Percentiles rank a stretch among this genome's conserved stretches.
Conservation (phyloP, 1,284 basidiomycete species). For the Leccinum insigne region DNA sequence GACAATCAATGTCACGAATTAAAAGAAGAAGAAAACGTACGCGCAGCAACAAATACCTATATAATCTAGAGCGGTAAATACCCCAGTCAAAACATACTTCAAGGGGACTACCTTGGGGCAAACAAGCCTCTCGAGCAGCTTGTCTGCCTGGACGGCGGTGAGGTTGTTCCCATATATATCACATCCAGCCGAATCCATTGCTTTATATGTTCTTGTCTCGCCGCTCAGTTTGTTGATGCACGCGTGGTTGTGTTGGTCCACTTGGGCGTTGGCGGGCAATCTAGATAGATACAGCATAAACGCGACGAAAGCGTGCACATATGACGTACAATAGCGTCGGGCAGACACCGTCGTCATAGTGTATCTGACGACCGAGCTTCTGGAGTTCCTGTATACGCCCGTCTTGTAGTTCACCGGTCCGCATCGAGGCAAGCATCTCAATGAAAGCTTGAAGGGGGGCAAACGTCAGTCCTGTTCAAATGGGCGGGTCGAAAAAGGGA, state of each 20-base stretch:
- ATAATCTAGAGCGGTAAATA: too few species aligned
- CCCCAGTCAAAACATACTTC: conserved; percentile 16
- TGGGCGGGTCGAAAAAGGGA: not conserved
- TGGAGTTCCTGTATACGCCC: conserved; percentile 41
- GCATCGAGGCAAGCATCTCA: conserved; percentile 74
- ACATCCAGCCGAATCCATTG: conserved; percentile 30
- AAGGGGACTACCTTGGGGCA: conserved; percentile 33
- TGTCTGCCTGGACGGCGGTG: conserved; percentile 19
- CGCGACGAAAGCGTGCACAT: not conserved
- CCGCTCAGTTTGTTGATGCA: conserved; percentile 23
- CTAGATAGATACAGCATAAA: conserved; percentile 9
- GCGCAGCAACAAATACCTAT: conserved; percentile 64
- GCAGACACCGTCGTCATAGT: conserved; percentile 53
- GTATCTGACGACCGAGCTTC: conserved; percentile 44
- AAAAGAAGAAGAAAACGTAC: too few species aligned
- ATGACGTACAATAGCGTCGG: conserved; percentile 58
- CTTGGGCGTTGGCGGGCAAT: conserved; percentile 28
- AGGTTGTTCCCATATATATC: conserved; percentile 25
- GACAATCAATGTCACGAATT: too few species aligned
- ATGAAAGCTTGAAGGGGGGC: conserved; percentile 48
- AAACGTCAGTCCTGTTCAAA: not conserved
- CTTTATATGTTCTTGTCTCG: conserved; percentile 14
- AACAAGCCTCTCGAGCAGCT: conserved; percentile 32
- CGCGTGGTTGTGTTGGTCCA: conserved; percentile 25
- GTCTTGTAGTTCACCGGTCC: conserved; percentile 50